A percentile compares a stretch with the other conserved stretches of the same genome.
Evolutionary conservation across 495 filamentous ascomycete genomes (phyloP).

Genomic region (Penicillium nucicola): DNA sequence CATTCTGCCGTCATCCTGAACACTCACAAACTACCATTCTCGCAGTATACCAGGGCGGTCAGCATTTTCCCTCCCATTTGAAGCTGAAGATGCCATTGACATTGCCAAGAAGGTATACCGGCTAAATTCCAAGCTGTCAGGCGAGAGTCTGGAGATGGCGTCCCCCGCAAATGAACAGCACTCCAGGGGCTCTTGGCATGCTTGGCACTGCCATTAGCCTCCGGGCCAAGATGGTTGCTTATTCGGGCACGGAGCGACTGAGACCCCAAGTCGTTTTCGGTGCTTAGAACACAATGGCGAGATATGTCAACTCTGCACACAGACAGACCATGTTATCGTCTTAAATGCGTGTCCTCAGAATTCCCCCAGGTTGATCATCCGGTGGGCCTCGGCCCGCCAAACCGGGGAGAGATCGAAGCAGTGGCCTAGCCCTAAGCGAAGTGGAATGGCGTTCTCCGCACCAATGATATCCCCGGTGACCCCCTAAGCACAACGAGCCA

Average conservation of each 20-base stretch:
- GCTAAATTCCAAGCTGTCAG: conserved; percentile 5
- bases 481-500: background rate
- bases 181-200: background rate
- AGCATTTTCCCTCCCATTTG: background rate
- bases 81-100: background rate
- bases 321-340: background rate
- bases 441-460: background rate
- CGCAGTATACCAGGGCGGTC: background rate
- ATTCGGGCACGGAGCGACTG: conserved; percentile 6
- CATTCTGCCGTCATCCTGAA: background rate
- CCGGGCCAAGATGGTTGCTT: background rate
- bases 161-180: conserved; percentile 6
- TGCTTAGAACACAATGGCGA: background rate
- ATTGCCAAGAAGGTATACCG: conserved; percentile 2
- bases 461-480: background rate
- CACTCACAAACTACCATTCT: background rate
- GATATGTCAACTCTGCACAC: background rate
- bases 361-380: background rate
- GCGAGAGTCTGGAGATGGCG: background rate
- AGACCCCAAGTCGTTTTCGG: background rate
- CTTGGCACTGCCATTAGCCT: background rate
- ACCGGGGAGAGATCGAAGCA: conserved; percentile 2
- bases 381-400: conserved; percentile 7
- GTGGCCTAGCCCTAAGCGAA: background rate
- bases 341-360: background rate